Evolutionary conservation across 2,329 filamentous ascomycete genomes (phyloP).

Genomic region (Beauveria brongniartii): DNA sequence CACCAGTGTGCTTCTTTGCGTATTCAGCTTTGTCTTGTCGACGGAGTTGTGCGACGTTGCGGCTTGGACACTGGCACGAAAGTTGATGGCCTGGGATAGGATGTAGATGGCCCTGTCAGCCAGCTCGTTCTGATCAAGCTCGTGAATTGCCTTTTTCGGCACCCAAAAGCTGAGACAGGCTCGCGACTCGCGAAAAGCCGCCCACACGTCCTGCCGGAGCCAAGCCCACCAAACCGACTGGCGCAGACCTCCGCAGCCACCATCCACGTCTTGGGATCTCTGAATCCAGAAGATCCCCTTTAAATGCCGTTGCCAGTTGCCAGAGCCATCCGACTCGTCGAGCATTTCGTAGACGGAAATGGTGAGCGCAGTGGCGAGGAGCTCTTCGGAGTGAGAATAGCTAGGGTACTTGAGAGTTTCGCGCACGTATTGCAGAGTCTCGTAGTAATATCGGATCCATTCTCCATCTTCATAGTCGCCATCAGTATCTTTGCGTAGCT

Average conservation of each 20-base stretch:
- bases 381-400: slow-evolving; percentile 31
- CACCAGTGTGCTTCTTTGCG: neutral
- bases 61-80: slow-evolving; percentile 36
- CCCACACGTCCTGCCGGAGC: slow-evolving; percentile 56
- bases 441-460: slow-evolving; percentile 42
- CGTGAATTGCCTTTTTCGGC: slow-evolving; percentile 36
- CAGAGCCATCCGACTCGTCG: slow-evolving; percentile 36
- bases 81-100: slow-evolving; percentile 42
- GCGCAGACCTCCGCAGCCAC: slow-evolving; percentile 45
- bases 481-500: slow-evolving; percentile 12
- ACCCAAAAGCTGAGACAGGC: slow-evolving; percentile 49
- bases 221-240: slow-evolving; percentile 57
- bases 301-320: slow-evolving; percentile 51
- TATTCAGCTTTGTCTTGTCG: slow-evolving; percentile 14
- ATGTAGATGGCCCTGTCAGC: slow-evolving; percentile 37
- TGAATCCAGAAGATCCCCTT: slow-evolving; percentile 59
- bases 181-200: slow-evolving; percentile 48
- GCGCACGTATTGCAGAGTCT: slow-evolving; percentile 51
- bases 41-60: neutral
- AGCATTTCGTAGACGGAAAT: slow-evolving; percentile 58
- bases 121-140: slow-evolving; percentile 42
- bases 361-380: slow-evolving; percentile 48
- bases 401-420: slow-evolving; percentile 47
- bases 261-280: slow-evolving; percentile 49
- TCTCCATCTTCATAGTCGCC: slow-evolving; percentile 27